A percentile compares a stretch with the other conserved stretches of the same genome.
These are phyloP conservation scores for Yamadazyma pseudoaaseri DNA, from an alignment of 1,139 yeast genomes.

Conservation along the genomic window DNA sequence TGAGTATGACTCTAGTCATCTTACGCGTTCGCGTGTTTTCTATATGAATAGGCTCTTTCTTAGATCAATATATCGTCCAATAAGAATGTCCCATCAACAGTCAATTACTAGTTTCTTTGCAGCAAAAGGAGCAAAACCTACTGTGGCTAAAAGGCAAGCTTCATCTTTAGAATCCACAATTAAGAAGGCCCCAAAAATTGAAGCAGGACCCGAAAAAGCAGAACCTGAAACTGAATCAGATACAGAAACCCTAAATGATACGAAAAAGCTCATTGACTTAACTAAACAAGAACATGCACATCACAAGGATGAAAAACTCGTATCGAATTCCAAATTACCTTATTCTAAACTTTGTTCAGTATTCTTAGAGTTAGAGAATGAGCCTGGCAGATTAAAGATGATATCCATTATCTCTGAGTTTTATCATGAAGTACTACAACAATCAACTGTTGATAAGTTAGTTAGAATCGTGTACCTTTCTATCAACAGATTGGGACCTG, in stretches of 20 bases:
- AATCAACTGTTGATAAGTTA: slow-evolving; percentile 55
- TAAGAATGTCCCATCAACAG: slow-evolving; percentile 37
- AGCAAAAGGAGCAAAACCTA: slow-evolving; percentile 2
- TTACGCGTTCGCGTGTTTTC: slow-evolving; percentile 3
- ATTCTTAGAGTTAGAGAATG: slow-evolving; percentile 74
- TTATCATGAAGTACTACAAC: slow-evolving; percentile 58
- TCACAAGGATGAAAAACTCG: slow-evolving; percentile 14
- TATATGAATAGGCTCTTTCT: slow-evolving; percentile 6
- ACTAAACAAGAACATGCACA: slow-evolving; percentile 20
- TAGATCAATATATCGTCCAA: slow-evolving; percentile 1
- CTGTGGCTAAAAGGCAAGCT: not conserved
- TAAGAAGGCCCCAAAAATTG: not conserved
- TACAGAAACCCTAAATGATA: slow-evolving; percentile 17
- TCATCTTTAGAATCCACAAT: not conserved
- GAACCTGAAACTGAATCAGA: not conserved
- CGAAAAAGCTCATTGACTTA: slow-evolving; percentile 23
- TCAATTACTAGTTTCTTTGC: slow-evolving; percentile 33
- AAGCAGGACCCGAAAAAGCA: not conserved
- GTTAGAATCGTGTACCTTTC: slow-evolving; percentile 76
- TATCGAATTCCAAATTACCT: slow-evolving; percentile 34
- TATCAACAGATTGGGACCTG: slow-evolving; percentile 91
- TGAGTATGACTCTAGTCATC: not conserved
- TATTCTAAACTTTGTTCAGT: slow-evolving; percentile 65
- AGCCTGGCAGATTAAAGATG: slow-evolving; percentile 80
- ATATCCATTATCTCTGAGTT: slow-evolving; percentile 71